phyloP scores from a whole-genome alignment of 73 alveolate genomes.

The Uronychia binucleata region DNA sequence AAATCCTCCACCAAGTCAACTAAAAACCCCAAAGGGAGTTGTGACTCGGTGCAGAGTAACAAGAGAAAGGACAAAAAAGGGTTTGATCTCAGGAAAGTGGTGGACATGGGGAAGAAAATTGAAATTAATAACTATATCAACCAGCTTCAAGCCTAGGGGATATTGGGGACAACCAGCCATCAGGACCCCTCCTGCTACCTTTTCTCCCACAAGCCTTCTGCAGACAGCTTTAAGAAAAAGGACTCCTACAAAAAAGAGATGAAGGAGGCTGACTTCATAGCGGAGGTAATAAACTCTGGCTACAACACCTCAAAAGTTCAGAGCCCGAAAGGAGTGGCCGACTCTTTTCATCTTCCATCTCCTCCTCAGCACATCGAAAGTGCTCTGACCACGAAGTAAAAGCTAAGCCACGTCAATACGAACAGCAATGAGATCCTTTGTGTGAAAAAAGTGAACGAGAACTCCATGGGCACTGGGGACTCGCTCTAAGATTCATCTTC shows the following conservation, averaged over 20 bases:
- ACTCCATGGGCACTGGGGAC: not conserved
- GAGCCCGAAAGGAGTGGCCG: not conserved
- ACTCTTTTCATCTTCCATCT: not conserved
- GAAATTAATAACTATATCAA: not conserved
- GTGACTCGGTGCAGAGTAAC: not conserved
- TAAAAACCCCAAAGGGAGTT: not conserved
- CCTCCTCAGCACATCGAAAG: not conserved
- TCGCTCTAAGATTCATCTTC: not conserved
- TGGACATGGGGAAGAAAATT: not conserved
- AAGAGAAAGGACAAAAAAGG: not conserved
- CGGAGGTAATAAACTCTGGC: not conserved
- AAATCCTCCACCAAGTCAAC: not conserved
- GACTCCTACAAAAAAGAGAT: not conserved
- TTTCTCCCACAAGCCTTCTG: not conserved
- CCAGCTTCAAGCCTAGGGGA: not conserved
- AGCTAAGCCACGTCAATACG: not conserved
- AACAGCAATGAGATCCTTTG: not conserved
- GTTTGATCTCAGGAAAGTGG: not conserved
- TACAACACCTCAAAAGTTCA: not conserved
- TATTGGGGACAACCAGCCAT: not conserved
- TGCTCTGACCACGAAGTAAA: not conserved
- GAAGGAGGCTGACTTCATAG: not conserved
- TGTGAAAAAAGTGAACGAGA: not conserved
- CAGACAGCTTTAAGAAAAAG: not conserved
- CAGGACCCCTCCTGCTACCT: not conserved